phyloP scores from a whole-genome alignment of 192 early-diverging fungal species.

The Coemansia sp. region DNA sequence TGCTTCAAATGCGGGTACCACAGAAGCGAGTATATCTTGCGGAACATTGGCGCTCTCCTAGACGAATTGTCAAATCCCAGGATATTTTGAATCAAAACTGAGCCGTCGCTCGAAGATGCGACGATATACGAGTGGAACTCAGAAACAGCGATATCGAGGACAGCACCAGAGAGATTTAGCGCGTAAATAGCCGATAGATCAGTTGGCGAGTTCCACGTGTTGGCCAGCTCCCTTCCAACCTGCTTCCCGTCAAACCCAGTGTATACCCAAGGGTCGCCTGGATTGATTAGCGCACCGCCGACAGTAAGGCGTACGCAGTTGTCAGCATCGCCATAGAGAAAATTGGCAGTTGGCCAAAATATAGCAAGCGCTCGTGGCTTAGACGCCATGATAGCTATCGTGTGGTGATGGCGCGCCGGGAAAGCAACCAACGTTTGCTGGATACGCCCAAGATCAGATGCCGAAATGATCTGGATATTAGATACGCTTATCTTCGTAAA shows the following conservation, averaged over 20 bases:
- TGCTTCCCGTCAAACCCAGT: background rate
- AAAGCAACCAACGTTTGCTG: constrained; percentile 18
- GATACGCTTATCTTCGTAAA: constrained; percentile 15
- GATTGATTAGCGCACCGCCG: background rate
- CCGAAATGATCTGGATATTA: constrained; percentile 20
- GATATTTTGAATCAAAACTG: constrained; percentile 22
- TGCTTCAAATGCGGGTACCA: constrained; percentile 6
- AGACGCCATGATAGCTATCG: constrained; percentile 10
- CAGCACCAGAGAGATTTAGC: background rate
- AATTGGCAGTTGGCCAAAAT: constrained; percentile 22
- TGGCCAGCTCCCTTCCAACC: background rate
- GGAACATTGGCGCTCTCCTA: constrained; percentile 5
- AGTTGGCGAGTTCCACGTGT: background rate
- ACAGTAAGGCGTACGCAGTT: constrained; percentile 24
- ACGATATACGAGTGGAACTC: constrained; percentile 32
- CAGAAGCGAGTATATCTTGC: constrained; percentile 16
- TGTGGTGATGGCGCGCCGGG: constrained; percentile 12
- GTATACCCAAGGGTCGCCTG: constrained; percentile 16
- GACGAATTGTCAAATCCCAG: background rate
- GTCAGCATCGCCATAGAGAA: constrained; percentile 20
- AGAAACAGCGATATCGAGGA: constrained; percentile 11
- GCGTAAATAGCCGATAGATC: constrained; percentile 3
- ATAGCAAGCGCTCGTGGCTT: background rate
- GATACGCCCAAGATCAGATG: constrained; percentile 20
- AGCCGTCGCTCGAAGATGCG: constrained; percentile 14